These are phyloP conservation scores for Penicillium thymicola DNA, from an alignment of 2,329 filamentous ascomycete species.

Conservation along the genomic window DNA sequence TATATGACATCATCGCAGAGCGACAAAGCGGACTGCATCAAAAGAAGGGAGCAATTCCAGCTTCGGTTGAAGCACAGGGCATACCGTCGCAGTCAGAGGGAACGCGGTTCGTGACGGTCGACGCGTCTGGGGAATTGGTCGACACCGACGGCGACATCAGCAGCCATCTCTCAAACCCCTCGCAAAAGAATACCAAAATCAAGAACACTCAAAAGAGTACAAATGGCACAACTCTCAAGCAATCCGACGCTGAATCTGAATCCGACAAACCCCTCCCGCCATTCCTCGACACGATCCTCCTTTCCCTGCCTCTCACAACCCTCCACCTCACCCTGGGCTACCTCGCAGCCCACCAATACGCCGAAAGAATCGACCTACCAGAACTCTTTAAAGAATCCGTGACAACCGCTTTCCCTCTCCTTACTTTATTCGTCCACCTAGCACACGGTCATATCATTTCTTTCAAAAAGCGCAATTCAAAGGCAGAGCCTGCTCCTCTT, in stretches of 20 bases:
- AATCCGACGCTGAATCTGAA: conserved; percentile 12
- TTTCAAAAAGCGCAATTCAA: conserved; percentile 17
- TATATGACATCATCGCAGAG: conserved; percentile 47
- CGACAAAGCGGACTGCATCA: conserved; percentile 35
- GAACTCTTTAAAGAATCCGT: conserved; percentile 37
- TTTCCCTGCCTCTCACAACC: conserved; percentile 42
- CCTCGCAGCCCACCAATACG: conserved; percentile 48
- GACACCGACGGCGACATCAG: conserved; percentile 17
- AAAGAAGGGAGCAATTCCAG: not conserved
- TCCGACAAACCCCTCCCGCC: conserved; percentile 32
- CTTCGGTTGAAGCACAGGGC: conserved; percentile 2
- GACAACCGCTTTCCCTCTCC: conserved; percentile 40
- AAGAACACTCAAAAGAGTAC: not conserved
- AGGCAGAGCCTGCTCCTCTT: not conserved
- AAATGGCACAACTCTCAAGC: not conserved
- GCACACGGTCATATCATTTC: conserved; percentile 45
- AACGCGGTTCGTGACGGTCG: conserved; percentile 36
- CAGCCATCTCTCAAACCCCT: conserved; percentile 6
- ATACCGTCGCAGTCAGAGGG: conserved; percentile 12
- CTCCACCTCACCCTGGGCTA: conserved; percentile 47
- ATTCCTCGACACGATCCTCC: conserved; percentile 44
- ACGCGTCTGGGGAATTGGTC: conserved; percentile 25
- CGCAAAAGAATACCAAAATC: not conserved
- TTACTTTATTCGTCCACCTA: conserved; percentile 45
- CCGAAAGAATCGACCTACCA: conserved; percentile 34